Percentiles rank a stretch among this genome's conserved stretches.
These are phyloP conservation scores for Umbelopsis vinacea DNA, from an alignment of 192 early-diverging fungal genomes.

Conservation along the genomic window DNA sequence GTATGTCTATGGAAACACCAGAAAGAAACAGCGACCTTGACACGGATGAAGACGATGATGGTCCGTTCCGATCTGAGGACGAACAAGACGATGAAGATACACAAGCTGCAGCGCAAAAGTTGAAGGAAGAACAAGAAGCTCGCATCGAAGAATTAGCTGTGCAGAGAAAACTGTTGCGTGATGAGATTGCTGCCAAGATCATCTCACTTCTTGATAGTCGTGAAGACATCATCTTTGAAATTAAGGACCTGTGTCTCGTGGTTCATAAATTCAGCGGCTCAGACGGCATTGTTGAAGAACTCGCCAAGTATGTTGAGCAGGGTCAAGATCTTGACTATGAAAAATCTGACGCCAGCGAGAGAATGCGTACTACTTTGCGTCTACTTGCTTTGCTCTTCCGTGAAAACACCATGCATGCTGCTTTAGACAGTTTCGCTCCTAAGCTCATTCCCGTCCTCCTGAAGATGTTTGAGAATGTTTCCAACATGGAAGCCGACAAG, in stretches of 20 bases:
- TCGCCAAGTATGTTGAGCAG: conserved; percentile 30
- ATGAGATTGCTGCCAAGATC: conserved; percentile 40
- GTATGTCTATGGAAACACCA: neutral
- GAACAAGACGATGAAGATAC: conserved; percentile 25
- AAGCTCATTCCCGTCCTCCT: conserved; percentile 32
- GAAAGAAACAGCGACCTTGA: conserved; percentile 47
- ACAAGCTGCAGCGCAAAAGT: conserved; percentile 17
- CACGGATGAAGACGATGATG: conserved; percentile 37
- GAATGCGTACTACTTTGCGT: conserved; percentile 40
- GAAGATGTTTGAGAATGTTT: conserved; percentile 23
- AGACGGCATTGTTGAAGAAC: conserved; percentile 13
- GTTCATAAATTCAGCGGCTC: conserved; percentile 54
- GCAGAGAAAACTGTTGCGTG: conserved; percentile 46
- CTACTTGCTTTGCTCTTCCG: conserved; percentile 63
- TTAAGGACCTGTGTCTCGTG: conserved; percentile 67
- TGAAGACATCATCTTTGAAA: conserved; percentile 67
- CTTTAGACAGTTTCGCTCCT: conserved; percentile 33
- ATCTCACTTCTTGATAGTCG: conserved; percentile 55
- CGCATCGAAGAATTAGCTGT: conserved; percentile 34
- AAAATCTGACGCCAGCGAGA: conserved; percentile 1
- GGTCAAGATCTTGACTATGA: conserved; percentile 26
- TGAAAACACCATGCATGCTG: conserved; percentile 58
- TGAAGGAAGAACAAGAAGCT: conserved; percentile 50
- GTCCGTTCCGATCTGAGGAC: conserved; percentile 26
- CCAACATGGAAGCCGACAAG: conserved; percentile 21